Evolutionary conservation across 2,329 filamentous ascomycete species (phyloP).

Genomic region (Epichloe aotearoae): DNA sequence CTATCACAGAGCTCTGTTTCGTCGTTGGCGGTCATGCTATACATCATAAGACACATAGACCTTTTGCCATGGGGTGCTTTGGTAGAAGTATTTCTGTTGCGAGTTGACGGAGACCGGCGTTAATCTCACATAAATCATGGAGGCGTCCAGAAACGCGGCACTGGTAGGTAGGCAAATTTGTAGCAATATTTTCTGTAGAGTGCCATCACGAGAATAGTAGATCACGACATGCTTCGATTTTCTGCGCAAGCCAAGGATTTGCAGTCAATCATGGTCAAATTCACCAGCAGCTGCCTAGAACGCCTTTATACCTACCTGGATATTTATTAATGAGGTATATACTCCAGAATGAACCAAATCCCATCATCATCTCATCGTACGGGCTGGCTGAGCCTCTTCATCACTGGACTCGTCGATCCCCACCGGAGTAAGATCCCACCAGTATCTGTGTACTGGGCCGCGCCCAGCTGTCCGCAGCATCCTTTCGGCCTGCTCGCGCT

Average conservation of each 20-base stretch:
- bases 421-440: slow-evolving; percentile 18
- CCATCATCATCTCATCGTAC: not conserved
- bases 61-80: not conserved
- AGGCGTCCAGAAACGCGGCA: not conserved
- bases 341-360: not conserved
- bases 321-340: not conserved
- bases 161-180: not conserved
- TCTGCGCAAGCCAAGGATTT: too few relatives aligned
- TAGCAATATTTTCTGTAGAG: not conserved
- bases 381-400: not conserved
- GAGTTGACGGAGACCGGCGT: not conserved
- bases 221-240: too few relatives aligned
- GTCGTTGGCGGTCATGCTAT: too few relatives aligned
- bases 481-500: slow-evolving; percentile 31
- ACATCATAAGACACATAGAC: too few relatives aligned
- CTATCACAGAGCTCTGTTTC: too few relatives aligned
- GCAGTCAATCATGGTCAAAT: too few relatives aligned
- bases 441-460: slow-evolving; percentile 11
- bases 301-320: not conserved
- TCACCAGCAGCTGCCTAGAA: not conserved
- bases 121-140: too few relatives aligned
- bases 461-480: slow-evolving; percentile 10
- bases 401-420: slow-evolving; percentile 3
- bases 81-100: not conserved
- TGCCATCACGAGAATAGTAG: not conserved